Conservation (phyloP, 257 asterid genomes). For the Plectranthus barbatus region DNA sequence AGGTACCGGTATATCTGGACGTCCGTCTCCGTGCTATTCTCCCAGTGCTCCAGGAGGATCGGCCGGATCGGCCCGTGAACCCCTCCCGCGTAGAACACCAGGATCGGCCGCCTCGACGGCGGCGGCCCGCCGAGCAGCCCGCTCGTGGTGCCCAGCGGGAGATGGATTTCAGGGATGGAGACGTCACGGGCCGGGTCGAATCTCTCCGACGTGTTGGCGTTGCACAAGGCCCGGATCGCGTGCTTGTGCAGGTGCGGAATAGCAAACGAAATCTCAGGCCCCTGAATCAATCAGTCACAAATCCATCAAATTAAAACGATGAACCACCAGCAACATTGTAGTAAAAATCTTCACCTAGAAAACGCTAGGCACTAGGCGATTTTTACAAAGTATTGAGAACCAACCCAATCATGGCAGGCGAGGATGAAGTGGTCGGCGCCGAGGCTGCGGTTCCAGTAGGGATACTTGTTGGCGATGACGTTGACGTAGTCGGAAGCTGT, state of each 20-base stretch:
- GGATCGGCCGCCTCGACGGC: conserved; percentile 50
- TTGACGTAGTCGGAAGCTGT: conserved; percentile 28
- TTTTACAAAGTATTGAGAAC: neutral
- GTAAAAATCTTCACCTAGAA: too few species aligned
- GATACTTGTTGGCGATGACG: conserved; percentile 35
- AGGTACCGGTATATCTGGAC: conserved; percentile 55
- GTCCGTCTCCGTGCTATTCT: conserved; percentile 61
- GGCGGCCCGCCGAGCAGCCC: conserved; percentile 73
- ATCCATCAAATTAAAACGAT: too few species aligned
- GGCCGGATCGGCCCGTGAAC: conserved; percentile 86
- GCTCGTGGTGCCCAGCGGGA: conserved; percentile 60
- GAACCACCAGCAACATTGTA: too few species aligned
- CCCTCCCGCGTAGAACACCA: conserved; percentile 77
- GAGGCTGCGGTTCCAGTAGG: conserved; percentile 70
- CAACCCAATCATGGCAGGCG: conserved; percentile 84
- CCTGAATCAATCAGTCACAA: too few species aligned
- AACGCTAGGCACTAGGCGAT: too few species aligned
- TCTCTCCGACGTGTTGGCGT: conserved; percentile 56
- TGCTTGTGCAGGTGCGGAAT: conserved; percentile 38
- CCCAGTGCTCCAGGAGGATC: conserved; percentile 68
- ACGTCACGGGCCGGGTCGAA: conserved; percentile 57
- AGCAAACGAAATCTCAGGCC: conserved; percentile 53
- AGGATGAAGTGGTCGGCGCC: conserved; percentile 85
- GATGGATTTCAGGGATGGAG: conserved; percentile 70
- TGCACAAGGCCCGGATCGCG: conserved; percentile 57